Base-by-base conservation (phyloP, 352 stramenopile species). In the Phytophthora vignae region DNA sequence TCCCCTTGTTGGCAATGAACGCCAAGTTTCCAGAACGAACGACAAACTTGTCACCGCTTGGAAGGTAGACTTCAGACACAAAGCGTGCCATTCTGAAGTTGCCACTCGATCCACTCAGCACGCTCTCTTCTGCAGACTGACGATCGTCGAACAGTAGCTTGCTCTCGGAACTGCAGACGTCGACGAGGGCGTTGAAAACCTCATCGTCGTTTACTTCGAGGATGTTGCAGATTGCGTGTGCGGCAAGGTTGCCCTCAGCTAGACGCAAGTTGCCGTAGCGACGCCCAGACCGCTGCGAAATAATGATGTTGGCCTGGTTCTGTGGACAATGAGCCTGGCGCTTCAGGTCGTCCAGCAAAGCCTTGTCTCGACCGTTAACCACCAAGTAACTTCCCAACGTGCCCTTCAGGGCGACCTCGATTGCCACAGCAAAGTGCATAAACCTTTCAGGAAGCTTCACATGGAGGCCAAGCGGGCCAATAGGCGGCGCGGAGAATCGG, bases 221-320 rank as follows among this genome's bases (percentile, higher is more conserved):
- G 48, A 95, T 82, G 56, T 92, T 94, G 66, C 82, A 91, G 59
- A 96, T 91, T 11, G 87, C 81, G 48, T 95, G 86, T n/a, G 59
- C 50, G 0, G 71, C 74, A 3, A 94, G 68, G 8, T 71, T 53
- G 6, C 86, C 86, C 31, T 90, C 80, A 5, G 87, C 78, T 0
- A 94, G 21, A 11, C 83, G 83, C 27, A 96, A 62, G 59, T 84
- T 87, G 2, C 58, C 59, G 36, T 96, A 93, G 10, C 85, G 73
- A 9, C 75, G 67, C n/a, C 77, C 74, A 36, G 58, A 80, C 4
- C 88, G 82, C 60, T 89, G 80, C 1, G 87, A 82, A 67, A 96
- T 96, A 59, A 96, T 89, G 33, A 94, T 95, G 22, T 83, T 84
- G n/a, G 85, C 87, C 65, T 92, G 83, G 49, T 92, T 94, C 2